phyloP scores from a whole-genome alignment of 2,329 filamentous ascomycete genomes.

The Phyllosticta paracitricarpa region DNA sequence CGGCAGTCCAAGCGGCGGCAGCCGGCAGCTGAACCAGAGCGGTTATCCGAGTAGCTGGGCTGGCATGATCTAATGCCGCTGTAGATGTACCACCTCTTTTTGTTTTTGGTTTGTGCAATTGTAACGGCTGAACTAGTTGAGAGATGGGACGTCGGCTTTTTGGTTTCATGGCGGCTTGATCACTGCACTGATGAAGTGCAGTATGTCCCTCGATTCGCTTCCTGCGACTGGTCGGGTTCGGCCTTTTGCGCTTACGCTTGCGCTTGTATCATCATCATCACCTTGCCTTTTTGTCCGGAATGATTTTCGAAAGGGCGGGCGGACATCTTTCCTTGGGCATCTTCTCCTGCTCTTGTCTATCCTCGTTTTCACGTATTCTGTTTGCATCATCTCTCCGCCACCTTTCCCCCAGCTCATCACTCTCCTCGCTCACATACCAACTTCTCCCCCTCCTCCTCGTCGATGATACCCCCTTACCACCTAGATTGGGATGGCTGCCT shows the following conservation, averaged over 20 bases:
- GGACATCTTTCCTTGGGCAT: neutral
- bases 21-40: neutral
- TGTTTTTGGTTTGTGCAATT: neutral
- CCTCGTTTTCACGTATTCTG: neutral
- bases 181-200: too few relatives aligned
- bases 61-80: slow-evolving; percentile 2
- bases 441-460: neutral
- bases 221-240: neutral
- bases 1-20: neutral
- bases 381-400: neutral
- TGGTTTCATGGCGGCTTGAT: neutral
- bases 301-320: neutral
- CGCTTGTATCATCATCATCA: too few relatives aligned
- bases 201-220: neutral
- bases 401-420: too few relatives aligned
- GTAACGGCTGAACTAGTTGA: neutral
- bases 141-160: neutral
- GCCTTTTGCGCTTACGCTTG: neutral
- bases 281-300: neutral
- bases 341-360: neutral
- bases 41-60: neutral
- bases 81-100: slow-evolving; percentile 5
- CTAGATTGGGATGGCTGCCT: neutral
- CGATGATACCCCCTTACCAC: neutral
- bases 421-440: neutral